Percentiles rank a stretch among this genome's conserved stretches.
These are phyloP conservation scores for Argentina anserina DNA, from an alignment of 306 rosid species.

Conservation along the genomic window DNA sequence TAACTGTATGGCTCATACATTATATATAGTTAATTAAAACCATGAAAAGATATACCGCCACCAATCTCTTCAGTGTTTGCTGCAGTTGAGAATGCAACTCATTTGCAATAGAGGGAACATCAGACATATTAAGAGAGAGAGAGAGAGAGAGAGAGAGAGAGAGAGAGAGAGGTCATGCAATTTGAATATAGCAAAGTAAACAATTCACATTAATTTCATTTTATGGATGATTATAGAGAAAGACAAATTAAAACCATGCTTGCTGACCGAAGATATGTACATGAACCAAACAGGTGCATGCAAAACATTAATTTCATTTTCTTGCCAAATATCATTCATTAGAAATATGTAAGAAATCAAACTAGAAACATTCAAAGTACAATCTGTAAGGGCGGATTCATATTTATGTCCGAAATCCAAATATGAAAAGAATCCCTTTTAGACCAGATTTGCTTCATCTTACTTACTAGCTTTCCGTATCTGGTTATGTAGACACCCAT, in stretches of 20 bases:
- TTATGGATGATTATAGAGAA: neutral
- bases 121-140: neutral
- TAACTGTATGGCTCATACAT: neutral
- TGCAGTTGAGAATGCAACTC: neutral
- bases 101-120: neutral
- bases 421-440: neutral
- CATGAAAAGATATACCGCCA: neutral
- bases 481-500: too few species aligned
- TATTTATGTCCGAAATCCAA: neutral
- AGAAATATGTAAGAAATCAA: neutral
- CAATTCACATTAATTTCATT: too few species aligned
- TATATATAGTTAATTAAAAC: too few species aligned
- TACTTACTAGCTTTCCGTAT: neutral
- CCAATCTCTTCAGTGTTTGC: neutral
- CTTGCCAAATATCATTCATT: neutral
- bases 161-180: too few species aligned
- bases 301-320: neutral
- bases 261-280: neutral
- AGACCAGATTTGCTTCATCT: neutral
- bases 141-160: neutral
- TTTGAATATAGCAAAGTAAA: too few species aligned
- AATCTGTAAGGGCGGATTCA: neutral
- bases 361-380: neutral
- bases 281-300: neutral
- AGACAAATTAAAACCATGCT: neutral